A percentile compares a stretch with the other conserved stretches of the same genome.
Evolutionary conservation across 2,329 filamentous ascomycete species (phyloP).

Genomic region (Penicillium paneum): DNA sequence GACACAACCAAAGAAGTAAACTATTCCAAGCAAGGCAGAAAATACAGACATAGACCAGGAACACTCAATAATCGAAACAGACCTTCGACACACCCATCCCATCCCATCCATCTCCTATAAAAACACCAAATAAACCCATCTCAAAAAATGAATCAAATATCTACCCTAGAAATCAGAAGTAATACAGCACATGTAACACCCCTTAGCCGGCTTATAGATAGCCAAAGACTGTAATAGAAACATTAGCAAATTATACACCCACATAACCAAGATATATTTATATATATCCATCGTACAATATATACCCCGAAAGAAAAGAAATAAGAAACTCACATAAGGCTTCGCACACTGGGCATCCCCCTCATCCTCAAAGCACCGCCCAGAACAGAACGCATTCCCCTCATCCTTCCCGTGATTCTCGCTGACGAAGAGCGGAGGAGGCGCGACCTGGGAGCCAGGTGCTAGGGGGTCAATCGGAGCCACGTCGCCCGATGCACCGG

Average conservation of each 20-base stretch:
- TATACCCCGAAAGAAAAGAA: neutral
- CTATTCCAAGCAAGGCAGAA: neutral
- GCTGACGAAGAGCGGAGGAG: neutral
- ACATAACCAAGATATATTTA: neutral
- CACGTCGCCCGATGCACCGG: neutral
- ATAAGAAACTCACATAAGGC: constrained; percentile 15
- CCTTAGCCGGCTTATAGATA: constrained; percentile 7
- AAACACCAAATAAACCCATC: neutral
- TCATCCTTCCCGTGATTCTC: neutral
- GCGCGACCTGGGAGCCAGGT: constrained; percentile 13
- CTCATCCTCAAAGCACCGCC: constrained; percentile 10
- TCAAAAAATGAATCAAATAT: neutral
- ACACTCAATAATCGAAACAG: neutral
- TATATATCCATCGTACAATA: too few species aligned
- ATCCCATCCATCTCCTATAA: neutral
- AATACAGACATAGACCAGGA: neutral
- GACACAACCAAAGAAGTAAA: neutral
- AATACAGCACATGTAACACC: constrained; percentile 18
- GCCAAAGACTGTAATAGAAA: neutral
- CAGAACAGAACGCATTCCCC: constrained; percentile 19
- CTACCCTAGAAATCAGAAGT: constrained; percentile 7
- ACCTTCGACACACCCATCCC: neutral
- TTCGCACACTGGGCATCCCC: constrained; percentile 10
- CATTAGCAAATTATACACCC: neutral
- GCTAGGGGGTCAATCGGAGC: constrained; percentile 10